Evolutionary conservation across 805 yeast genomes (phyloP).

Genomic region (Lachancea meyersii): DNA sequence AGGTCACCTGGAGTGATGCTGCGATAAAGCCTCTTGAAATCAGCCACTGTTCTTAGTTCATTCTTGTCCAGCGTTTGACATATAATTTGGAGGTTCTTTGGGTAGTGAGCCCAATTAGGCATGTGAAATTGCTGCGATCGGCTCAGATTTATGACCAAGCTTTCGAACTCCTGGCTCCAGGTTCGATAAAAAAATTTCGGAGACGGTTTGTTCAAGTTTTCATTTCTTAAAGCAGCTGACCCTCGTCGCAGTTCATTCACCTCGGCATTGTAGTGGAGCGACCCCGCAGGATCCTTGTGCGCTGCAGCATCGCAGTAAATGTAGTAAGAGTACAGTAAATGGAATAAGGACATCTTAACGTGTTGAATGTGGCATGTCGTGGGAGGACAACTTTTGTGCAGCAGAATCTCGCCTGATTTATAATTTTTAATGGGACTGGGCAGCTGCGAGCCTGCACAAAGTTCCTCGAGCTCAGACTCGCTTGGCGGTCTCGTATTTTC

Average conservation of each 20-base stretch:
- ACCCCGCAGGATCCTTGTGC: slow-evolving; percentile 1
- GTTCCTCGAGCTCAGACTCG: background rate
- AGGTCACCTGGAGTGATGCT: slow-evolving; percentile 11
- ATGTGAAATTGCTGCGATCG: slow-evolving; percentile 21
- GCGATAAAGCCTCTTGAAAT: slow-evolving; percentile 23
- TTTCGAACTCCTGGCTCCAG: slow-evolving; percentile 22
- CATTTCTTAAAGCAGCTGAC: background rate
- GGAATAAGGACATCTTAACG: slow-evolving; percentile 25
- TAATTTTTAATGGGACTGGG: slow-evolving; percentile 8
- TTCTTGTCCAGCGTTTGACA: slow-evolving; percentile 18
- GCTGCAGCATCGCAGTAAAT: slow-evolving; percentile 17
- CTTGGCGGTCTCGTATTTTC: background rate
- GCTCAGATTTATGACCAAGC: slow-evolving; percentile 12
- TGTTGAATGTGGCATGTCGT: slow-evolving; percentile 3
- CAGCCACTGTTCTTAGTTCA: slow-evolving; percentile 20
- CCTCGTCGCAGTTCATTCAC: slow-evolving; percentile 7
- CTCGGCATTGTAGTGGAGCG: slow-evolving; percentile 16
- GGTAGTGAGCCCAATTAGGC: slow-evolving; percentile 26
- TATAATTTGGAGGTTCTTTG: slow-evolving; percentile 15
- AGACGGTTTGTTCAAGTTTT: background rate
- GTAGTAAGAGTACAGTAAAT: slow-evolving; percentile 26
- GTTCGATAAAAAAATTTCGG: slow-evolving; percentile 16
- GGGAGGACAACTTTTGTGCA: slow-evolving; percentile 11
- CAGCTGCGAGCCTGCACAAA: background rate
- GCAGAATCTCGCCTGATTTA: slow-evolving; percentile 11